A percentile compares a stretch with the other conserved stretches of the same genome.
Evolutionary conservation across 164 flowering plant species (phyloP).

Genomic region (Berberis vulgaris): DNA sequence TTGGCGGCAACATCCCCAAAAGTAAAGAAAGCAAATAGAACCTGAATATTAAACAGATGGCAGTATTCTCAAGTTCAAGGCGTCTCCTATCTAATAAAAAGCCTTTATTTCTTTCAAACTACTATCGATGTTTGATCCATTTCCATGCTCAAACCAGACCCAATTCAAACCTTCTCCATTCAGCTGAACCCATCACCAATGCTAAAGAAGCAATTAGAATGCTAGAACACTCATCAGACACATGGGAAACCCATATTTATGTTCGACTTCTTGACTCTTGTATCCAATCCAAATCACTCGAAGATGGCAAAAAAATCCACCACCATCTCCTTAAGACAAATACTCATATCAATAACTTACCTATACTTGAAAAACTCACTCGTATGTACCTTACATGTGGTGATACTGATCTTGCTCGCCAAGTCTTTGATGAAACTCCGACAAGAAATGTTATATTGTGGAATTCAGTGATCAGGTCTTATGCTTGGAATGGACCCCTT

Average conservation of each 20-base stretch:
- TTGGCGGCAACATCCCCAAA: too few relatives aligned
- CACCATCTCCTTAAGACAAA: slow-evolving; percentile 28
- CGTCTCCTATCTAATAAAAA: not conserved
- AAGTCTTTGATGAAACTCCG: slow-evolving; percentile 40
- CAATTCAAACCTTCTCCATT: not conserved
- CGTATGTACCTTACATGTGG: slow-evolving; percentile 30
- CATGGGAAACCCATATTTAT: slow-evolving; percentile 10
- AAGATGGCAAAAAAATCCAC: slow-evolving; percentile 37
- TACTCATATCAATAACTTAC: slow-evolving; percentile 1
- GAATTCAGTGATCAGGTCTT: slow-evolving; percentile 56
- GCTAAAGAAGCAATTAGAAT: slow-evolving; percentile 10
- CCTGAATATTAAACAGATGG: too few relatives aligned
- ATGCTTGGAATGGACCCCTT: slow-evolving; percentile 60
- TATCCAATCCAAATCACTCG: slow-evolving; percentile 34
- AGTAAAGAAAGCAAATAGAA: too few relatives aligned
- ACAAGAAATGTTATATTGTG: slow-evolving; percentile 31
- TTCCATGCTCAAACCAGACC: slow-evolving; percentile 1
- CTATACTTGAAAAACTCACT: slow-evolving; percentile 33
- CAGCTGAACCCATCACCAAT: not conserved
- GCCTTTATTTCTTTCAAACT: not conserved
- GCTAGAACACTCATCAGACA: slow-evolving; percentile 4
- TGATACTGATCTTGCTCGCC: slow-evolving; percentile 32
- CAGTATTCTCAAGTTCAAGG: too few relatives aligned
- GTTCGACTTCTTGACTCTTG: slow-evolving; percentile 34
- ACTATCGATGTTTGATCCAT: slow-evolving; percentile 1